Conservation (phyloP, 2,329 filamentous ascomycete species). For the Phyllosticta capitalensis region DNA sequence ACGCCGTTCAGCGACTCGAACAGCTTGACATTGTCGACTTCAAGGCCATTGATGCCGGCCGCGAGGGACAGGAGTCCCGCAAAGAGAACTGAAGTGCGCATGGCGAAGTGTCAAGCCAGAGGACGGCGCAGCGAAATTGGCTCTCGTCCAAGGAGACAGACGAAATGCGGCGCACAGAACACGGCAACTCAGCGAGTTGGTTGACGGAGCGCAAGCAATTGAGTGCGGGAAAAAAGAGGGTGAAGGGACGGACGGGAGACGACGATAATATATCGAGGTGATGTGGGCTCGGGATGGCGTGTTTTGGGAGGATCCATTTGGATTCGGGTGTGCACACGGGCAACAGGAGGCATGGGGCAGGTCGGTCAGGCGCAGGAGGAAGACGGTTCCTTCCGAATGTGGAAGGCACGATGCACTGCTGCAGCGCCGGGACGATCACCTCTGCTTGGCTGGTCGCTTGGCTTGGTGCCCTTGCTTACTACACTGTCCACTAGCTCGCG, state of each 20-base stretch:
- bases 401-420: background rate
- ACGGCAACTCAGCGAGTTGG: background rate
- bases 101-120: slow-evolving; percentile 8
- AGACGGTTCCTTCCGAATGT: background rate
- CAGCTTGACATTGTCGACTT: slow-evolving; percentile 17
- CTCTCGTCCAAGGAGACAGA: background rate
- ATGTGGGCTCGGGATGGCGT: background rate
- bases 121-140: background rate
- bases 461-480: background rate
- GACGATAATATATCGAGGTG: background rate
- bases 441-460: background rate
- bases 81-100: slow-evolving; percentile 22
- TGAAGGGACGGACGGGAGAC: background rate
- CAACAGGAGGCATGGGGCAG: background rate
- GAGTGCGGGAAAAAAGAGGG: background rate
- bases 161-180: background rate
- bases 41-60: slow-evolving; percentile 18
- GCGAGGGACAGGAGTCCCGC: slow-evolving; percentile 25
- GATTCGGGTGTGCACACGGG: background rate
- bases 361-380: background rate
- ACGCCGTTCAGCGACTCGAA: slow-evolving; percentile 25
- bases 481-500: background rate
- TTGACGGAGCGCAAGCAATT: background rate
- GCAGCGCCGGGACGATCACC: background rate
- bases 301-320: background rate